Evolutionary conservation across 495 filamentous ascomycete genomes (phyloP), one percentile per base, ranked within the genome.

Genomic region (Hypoxylon fuscum): DNA sequence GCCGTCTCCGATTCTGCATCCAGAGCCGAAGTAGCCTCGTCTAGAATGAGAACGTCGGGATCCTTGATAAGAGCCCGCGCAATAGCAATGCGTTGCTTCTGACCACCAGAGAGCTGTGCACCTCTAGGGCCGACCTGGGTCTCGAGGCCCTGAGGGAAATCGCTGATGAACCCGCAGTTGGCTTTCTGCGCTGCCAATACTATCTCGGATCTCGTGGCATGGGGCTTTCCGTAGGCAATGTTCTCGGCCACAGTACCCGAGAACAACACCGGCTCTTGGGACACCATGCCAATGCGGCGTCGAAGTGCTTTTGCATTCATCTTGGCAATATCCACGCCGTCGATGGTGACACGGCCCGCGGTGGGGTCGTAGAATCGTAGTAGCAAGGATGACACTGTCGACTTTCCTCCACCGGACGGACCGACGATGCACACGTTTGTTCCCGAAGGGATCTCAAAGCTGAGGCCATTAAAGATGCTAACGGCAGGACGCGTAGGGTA

Each of bases 41-140:
- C 95, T 1, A 98, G 84, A 58, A 98, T 94, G 51, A 98, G 73
- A 68, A 98, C 97, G 73, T 98, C 96, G 0, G 95, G 95, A 47
- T 96, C 86, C 76, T 98, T 98, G 66, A 98, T 88, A 17, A 98
- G 81, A 7, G 95, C 95, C 44, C 95, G 84, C 0, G 95, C 95
- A 74, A 98, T 98, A 20, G 95, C 96, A 68, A 99, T 97, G 54
- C 95, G 90, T 71, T 98, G 96, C 75, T 98, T 98, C 74, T 98
- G 95, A 1, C 95, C 95, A 29, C 95, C 95, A 6, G 92, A 96
- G 5, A 99, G 81, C 73, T 97, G 95, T 2, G 95, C 92, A 18
- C 95, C 95, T 34, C 95, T 87, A 14, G 95, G 90, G 44, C 95
- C 95, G 7, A 97, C 95, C 46, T 89, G 88, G 3, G 95, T 98